These are phyloP conservation scores for Letharia columbiana DNA, from an alignment of 495 filamentous ascomycete species.

Conservation along the genomic window DNA sequence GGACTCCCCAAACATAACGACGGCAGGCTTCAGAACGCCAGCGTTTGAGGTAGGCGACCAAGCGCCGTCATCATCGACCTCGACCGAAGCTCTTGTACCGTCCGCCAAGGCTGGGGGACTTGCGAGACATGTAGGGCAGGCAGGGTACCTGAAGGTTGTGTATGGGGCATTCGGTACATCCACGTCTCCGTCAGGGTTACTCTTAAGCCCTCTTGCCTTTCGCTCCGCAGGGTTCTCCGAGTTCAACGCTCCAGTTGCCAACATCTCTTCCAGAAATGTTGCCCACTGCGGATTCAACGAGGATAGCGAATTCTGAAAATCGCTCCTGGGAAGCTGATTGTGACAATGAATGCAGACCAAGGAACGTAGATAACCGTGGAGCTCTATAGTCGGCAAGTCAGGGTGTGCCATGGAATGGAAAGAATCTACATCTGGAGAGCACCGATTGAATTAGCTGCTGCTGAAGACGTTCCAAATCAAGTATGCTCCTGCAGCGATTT, in stretches of 20 bases:
- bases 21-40: constrained; percentile 81
- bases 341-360: constrained; percentile 74
- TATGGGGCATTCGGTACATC: constrained; percentile 85
- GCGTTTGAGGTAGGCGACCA: constrained; percentile 60
- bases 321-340: constrained; percentile 53
- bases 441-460: background rate
- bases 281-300: constrained; percentile 81
- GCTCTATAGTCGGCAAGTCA: constrained; percentile 62
- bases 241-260: constrained; percentile 63
- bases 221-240: constrained; percentile 69
- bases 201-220: constrained; percentile 58
- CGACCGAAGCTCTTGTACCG: constrained; percentile 48
- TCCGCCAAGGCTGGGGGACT: constrained; percentile 53
- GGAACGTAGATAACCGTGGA: constrained; percentile 82
- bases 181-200: constrained; percentile 92
- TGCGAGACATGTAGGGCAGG: constrained; percentile 72
- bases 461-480: background rate
- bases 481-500: background rate
- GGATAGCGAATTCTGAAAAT: constrained; percentile 70
- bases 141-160: constrained; percentile 80
- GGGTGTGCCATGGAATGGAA: constrained; percentile 79
- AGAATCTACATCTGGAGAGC: constrained; percentile 67
- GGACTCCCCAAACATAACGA: constrained; percentile 93
- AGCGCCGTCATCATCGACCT: constrained; percentile 74
- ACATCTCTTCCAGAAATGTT: constrained; percentile 59